phyloP scores from a whole-genome alignment of 305 asterid species.

The Rubia occidens region DNA sequence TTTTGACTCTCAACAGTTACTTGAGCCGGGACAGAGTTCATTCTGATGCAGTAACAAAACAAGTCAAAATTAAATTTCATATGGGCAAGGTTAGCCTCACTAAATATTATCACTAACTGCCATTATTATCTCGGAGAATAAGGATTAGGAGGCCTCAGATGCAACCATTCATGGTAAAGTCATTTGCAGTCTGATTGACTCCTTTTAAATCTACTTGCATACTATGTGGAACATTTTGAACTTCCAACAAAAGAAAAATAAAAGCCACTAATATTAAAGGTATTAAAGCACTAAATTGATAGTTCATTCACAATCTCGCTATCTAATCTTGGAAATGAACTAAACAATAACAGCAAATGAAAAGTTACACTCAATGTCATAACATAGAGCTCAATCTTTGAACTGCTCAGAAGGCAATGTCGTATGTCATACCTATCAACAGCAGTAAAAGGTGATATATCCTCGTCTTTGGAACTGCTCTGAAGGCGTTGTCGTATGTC shows the following conservation, averaged over 20 bases:
- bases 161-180: neutral
- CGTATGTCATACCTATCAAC: slow-evolving; percentile 74
- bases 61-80: neutral
- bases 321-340: neutral
- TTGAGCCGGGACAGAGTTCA: neutral
- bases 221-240: neutral
- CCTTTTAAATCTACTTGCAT: neutral
- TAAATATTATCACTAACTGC: neutral
- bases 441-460: slow-evolving; percentile 92
- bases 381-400: neutral
- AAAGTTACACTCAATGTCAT: neutral
- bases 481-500: slow-evolving; percentile 82
- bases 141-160: neutral
- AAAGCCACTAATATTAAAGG: neutral
- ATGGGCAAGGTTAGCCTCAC: neutral
- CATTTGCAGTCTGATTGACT: neutral
- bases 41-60: neutral
- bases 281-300: neutral
- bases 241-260: neutral
- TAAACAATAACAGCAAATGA: neutral
- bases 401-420: neutral
- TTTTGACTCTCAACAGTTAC: neutral
- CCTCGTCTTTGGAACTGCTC: slow-evolving; percentile 93
- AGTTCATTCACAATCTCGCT: neutral
- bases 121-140: no score